phyloP scores from a whole-genome alignment of 106 monocot species.

The Agapanthus africanus region DNA sequence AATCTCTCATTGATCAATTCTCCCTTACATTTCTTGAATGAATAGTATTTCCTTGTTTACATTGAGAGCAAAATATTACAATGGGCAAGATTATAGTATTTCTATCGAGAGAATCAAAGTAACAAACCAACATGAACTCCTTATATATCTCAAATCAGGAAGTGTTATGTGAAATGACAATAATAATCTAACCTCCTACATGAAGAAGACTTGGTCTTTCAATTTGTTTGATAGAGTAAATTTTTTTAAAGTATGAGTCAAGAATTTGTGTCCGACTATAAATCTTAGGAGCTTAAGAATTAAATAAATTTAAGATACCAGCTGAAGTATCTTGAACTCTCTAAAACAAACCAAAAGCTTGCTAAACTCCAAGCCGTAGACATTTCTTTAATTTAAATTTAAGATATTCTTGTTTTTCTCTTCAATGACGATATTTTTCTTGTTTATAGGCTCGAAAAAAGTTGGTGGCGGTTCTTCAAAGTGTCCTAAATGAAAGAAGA shows the following conservation, averaged over 20 bases:
- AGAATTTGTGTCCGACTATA: too few relatives aligned
- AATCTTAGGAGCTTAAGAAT: too few relatives aligned
- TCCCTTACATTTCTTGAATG: not conserved
- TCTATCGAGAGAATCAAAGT: not conserved
- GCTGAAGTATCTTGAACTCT: too few relatives aligned
- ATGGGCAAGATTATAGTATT: not conserved
- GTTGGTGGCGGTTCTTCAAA: slow-evolving; percentile 65
- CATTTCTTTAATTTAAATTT: too few relatives aligned
- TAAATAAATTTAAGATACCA: too few relatives aligned
- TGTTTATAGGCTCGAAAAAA: slow-evolving; percentile 57
- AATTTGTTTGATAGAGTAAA: too few relatives aligned
- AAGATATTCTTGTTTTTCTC: not conserved
- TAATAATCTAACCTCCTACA: not conserved
- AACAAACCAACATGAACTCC: not conserved
- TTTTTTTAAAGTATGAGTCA: not conserved
- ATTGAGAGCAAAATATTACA: not conserved
- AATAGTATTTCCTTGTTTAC: not conserved
- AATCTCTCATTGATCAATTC: not conserved
- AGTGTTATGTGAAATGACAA: not conserved
- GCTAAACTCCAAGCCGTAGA: too few relatives aligned
- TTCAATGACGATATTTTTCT: not conserved
- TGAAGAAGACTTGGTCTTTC: not conserved
- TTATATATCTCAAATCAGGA: not conserved
- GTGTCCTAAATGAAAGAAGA: slow-evolving; percentile 53
- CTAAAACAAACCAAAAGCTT: too few relatives aligned